phyloP scores from a whole-genome alignment of 768 basidiomycete genomes.

The Daedaleopsis nitida region DNA sequence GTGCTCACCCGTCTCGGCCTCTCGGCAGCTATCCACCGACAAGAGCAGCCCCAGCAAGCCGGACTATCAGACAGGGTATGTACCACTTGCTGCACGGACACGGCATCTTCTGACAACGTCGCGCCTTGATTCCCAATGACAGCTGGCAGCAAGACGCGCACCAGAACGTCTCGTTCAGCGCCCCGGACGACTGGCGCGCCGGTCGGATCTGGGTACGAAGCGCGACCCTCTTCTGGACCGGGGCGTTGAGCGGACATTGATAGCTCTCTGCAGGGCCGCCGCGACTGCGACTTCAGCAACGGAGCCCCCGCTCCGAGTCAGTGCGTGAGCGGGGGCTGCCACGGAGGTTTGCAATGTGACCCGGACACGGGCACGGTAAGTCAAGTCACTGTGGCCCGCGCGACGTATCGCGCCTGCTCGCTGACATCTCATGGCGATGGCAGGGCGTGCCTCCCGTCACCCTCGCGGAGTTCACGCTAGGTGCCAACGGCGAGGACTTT shows the following conservation, averaged over 20 bases:
- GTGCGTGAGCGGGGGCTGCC: conserved; percentile 42
- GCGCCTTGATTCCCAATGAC: conserved; percentile 8
- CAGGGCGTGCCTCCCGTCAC: conserved; percentile 38
- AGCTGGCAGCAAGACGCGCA: conserved; percentile 28
- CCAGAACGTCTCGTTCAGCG: conserved; percentile 30
- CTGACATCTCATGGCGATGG: not conserved
- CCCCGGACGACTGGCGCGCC: conserved; percentile 40
- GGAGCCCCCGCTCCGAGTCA: conserved; percentile 32
- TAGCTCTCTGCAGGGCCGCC: conserved; percentile 18
- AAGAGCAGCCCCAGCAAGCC: too few relatives aligned
- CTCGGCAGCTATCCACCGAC: too few relatives aligned
- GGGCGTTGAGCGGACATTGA: not conserved
- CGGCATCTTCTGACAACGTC: too few relatives aligned
- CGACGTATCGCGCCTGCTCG: too few relatives aligned
- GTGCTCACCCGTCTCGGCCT: too few relatives aligned
- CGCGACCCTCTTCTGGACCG: too few relatives aligned
- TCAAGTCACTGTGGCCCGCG: too few relatives aligned
- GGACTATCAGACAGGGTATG: conserved; percentile 29
- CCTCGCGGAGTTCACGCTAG: conserved; percentile 38
- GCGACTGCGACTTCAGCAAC: conserved; percentile 37
- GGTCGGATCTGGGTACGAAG: conserved; percentile 44
- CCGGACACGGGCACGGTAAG: conserved; percentile 37
- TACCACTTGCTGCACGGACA: not conserved
- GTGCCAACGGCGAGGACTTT: conserved; percentile 25
- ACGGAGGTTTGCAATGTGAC: conserved; percentile 40